These are phyloP conservation scores for Gentiana macrophylla DNA, from an alignment of 257 asterid species.

Conservation along the genomic window DNA sequence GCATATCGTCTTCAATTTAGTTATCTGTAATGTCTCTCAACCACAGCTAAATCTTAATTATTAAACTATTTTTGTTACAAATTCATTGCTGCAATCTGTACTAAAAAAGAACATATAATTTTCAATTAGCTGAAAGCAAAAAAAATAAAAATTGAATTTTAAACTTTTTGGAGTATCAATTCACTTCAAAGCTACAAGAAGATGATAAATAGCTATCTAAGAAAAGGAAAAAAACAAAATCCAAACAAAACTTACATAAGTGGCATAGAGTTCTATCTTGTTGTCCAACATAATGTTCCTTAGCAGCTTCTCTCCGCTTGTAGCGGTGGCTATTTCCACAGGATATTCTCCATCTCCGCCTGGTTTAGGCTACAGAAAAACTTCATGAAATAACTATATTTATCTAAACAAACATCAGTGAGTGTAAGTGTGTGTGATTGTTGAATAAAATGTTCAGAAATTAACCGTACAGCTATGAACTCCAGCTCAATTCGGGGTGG, in stretches of 20 bases:
- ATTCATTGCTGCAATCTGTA: too few relatives aligned
- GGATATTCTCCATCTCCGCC: slow-evolving; percentile 46
- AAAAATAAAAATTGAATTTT: too few relatives aligned
- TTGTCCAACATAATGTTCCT: slow-evolving; percentile 79
- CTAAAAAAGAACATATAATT: too few relatives aligned
- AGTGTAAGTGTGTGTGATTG: too few relatives aligned
- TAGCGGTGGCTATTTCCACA: slow-evolving; percentile 49
- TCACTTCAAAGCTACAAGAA: neutral
- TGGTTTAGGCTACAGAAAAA: slow-evolving; percentile 49
- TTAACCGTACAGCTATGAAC: slow-evolving; percentile 46
- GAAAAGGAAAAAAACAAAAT: neutral
- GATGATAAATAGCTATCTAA: neutral
- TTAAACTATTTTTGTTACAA: too few relatives aligned
- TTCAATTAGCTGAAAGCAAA: too few relatives aligned
- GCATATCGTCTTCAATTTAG: too few relatives aligned
- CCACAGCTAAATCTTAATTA: too few relatives aligned
- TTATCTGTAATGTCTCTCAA: too few relatives aligned
- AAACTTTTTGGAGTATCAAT: too few relatives aligned
- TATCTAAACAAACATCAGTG: neutral
- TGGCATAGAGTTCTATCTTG: slow-evolving; percentile 75
- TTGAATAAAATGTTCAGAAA: neutral
- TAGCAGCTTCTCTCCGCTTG: slow-evolving; percentile 80
- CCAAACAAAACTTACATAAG: slow-evolving; percentile 48
- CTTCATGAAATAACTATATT: neutral
- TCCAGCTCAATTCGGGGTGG: slow-evolving; percentile 60